Percentiles rank a stretch among this genome's conserved stretches.
phyloP scores from a whole-genome alignment of 1,139 yeast species.

The Candida smagusa region DNA sequence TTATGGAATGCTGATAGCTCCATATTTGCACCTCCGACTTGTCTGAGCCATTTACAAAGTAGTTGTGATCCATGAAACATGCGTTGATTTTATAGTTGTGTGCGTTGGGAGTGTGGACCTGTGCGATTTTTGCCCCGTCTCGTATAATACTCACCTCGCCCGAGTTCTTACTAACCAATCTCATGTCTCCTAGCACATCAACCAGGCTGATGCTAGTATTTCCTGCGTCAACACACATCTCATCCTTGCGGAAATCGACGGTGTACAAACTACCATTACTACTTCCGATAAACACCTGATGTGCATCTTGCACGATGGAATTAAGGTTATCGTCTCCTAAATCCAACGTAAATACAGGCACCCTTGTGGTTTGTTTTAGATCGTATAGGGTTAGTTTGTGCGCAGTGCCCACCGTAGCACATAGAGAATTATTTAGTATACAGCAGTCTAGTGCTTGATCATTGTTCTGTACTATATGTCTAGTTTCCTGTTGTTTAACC shows the following conservation, averaged over 20 bases:
- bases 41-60: slow-evolving; percentile 10
- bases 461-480: slow-evolving; percentile 4
- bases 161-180: slow-evolving; percentile 12
- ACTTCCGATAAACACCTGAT: slow-evolving; percentile 20
- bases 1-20: slow-evolving; percentile 2
- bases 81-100: slow-evolving; percentile 7
- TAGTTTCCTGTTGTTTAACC: slow-evolving; percentile 11
- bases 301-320: slow-evolving; percentile 16
- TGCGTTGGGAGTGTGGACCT: slow-evolving; percentile 1
- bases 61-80: neutral
- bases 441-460: slow-evolving; percentile 15
- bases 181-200: slow-evolving; percentile 2
- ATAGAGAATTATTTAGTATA: slow-evolving; percentile 13
- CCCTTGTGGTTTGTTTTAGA: slow-evolving; percentile 9
- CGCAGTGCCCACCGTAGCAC: slow-evolving; percentile 26
- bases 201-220: slow-evolving; percentile 4
- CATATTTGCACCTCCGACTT: slow-evolving; percentile 10
- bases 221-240: slow-evolving; percentile 4
- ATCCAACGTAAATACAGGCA: slow-evolving; percentile 16
- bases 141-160: slow-evolving; percentile 10
- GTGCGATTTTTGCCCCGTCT: neutral
- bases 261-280: slow-evolving; percentile 26
- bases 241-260: slow-evolving; percentile 26
- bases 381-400: slow-evolving; percentile 21
- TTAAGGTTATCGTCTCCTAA: slow-evolving; percentile 30